phyloP scores from a whole-genome alignment of 2,329 filamentous ascomycete genomes.

The Pestalotiopsis sp. region DNA sequence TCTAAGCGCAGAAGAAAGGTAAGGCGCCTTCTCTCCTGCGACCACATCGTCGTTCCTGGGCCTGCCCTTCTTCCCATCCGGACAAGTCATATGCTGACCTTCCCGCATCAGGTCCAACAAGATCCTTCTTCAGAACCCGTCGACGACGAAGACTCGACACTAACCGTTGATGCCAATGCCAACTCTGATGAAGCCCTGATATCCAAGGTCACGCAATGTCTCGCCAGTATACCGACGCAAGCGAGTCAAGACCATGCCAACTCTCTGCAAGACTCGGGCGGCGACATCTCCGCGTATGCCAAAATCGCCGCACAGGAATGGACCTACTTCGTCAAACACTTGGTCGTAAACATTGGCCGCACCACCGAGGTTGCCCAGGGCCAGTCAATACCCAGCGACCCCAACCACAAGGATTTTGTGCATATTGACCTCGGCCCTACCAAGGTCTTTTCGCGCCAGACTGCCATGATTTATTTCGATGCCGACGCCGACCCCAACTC shows the following conservation, averaged over 20 bases:
- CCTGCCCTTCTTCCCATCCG: not conserved
- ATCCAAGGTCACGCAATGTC: slow-evolving; percentile 56
- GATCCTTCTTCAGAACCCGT: slow-evolving; percentile 45
- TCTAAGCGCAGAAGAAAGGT: slow-evolving; percentile 68
- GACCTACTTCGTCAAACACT: slow-evolving; percentile 80
- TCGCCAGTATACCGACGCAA: slow-evolving; percentile 52
- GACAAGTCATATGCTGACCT: slow-evolving; percentile 14
- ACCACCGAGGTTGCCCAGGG: slow-evolving; percentile 52
- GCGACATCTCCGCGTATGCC: slow-evolving; percentile 74
- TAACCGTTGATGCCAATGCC: slow-evolving; percentile 39
- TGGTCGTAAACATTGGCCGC: slow-evolving; percentile 77
- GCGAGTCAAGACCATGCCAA: slow-evolving; percentile 67
- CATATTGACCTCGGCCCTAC: slow-evolving; percentile 89
- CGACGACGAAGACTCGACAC: slow-evolving; percentile 48
- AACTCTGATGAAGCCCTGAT: slow-evolving; percentile 52
- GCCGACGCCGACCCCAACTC: slow-evolving; percentile 43
- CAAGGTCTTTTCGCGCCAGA: slow-evolving; percentile 78
- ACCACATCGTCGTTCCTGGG: not conserved
- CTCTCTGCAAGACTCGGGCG: slow-evolving; percentile 62
- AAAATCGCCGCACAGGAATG: slow-evolving; percentile 82
- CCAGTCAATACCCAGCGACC: slow-evolving; percentile 42
- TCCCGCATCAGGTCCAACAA: slow-evolving; percentile 7
- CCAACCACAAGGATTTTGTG: slow-evolving; percentile 56
- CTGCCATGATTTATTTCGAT: slow-evolving; percentile 76
- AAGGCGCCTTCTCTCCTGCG: slow-evolving; percentile 10